Evolutionary conservation across 768 basidiomycete species (phyloP).

Genomic region (Tylopilus sp.): DNA sequence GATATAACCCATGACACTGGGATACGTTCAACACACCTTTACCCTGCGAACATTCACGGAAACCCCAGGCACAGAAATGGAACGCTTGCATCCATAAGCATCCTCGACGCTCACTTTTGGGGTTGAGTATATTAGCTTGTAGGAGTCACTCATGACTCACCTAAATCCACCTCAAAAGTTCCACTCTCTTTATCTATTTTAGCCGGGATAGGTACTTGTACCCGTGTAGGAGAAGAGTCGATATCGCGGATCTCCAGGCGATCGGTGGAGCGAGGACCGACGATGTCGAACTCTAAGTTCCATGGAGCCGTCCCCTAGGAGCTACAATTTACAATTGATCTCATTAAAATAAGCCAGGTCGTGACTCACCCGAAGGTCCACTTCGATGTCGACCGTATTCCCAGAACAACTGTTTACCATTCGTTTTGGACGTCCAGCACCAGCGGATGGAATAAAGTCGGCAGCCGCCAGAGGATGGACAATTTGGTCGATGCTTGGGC

Average conservation of each 20-base stretch:
- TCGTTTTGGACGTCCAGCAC: slow-evolving; percentile 45
- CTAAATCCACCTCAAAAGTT: slow-evolving; percentile 72
- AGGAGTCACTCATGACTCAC: slow-evolving; percentile 35
- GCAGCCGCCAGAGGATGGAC: slow-evolving; percentile 87
- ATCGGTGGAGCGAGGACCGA: slow-evolving; percentile 68
- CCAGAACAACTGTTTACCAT: slow-evolving; percentile 79
- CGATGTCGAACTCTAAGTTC: slow-evolving; percentile 79
- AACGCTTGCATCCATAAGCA: slow-evolving; percentile 78
- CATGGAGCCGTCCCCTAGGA: slow-evolving; percentile 85
- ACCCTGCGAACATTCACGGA: slow-evolving; percentile 81
- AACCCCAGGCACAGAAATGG: slow-evolving; percentile 72
- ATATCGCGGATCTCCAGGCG: slow-evolving; percentile 54
- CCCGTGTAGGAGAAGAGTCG: slow-evolving; percentile 46
- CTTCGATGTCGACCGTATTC: slow-evolving; percentile 66
- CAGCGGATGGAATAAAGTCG: slow-evolving; percentile 50
- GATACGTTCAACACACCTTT: slow-evolving; percentile 46
- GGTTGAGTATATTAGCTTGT: slow-evolving; percentile 1
- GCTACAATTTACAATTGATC: neutral
- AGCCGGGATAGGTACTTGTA: slow-evolving; percentile 67
- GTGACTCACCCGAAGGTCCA: slow-evolving; percentile 69
- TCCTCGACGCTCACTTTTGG: slow-evolving; percentile 77
- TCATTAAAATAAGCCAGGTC: neutral
- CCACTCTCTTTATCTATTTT: slow-evolving; percentile 67
- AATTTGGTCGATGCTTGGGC: slow-evolving; percentile 78
- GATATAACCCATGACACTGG: neutral